These are phyloP conservation scores for Platanthera guangdongensis DNA, from an alignment of 106 monocot genomes.

Conservation along the genomic window DNA sequence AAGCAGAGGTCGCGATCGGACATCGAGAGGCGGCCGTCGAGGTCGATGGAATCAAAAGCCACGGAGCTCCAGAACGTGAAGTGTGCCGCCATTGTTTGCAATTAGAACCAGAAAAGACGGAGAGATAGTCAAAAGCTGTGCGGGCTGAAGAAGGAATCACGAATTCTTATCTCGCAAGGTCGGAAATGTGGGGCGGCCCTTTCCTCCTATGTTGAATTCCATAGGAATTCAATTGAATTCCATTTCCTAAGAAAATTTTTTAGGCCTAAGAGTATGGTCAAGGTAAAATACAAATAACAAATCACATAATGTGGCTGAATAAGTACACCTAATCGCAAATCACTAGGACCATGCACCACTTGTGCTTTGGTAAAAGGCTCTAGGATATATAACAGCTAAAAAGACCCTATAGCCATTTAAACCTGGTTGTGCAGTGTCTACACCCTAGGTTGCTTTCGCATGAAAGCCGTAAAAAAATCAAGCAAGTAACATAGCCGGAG, in stretches of 20 bases:
- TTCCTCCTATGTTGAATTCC: too few species aligned
- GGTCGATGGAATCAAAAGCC: constrained; percentile 37
- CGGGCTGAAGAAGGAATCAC: too few species aligned
- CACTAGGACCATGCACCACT: not conserved
- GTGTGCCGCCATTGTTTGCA: constrained; percentile 27
- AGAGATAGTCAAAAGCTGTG: too few species aligned
- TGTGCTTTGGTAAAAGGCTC: not conserved
- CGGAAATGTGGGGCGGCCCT: too few species aligned
- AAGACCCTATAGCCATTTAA: not conserved
- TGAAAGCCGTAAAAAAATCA: not conserved
- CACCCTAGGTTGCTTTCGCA: not conserved
- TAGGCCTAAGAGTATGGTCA: not conserved
- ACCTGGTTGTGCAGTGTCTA: not conserved
- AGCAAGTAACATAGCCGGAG: not conserved
- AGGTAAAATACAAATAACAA: not conserved
- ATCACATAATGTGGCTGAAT: not conserved
- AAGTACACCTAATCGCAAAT: not conserved
- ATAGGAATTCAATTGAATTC: too few species aligned
- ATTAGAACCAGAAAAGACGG: too few species aligned
- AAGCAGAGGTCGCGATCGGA: constrained; percentile 40
- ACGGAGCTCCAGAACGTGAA: constrained; percentile 52
- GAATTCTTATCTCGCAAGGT: too few species aligned
- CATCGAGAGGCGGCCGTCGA: constrained; percentile 39
- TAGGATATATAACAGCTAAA: not conserved
- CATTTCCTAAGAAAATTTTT: too few species aligned